Conservation (phyloP, 441 rosid genomes). For the Arabidopsis lyrata region DNA sequence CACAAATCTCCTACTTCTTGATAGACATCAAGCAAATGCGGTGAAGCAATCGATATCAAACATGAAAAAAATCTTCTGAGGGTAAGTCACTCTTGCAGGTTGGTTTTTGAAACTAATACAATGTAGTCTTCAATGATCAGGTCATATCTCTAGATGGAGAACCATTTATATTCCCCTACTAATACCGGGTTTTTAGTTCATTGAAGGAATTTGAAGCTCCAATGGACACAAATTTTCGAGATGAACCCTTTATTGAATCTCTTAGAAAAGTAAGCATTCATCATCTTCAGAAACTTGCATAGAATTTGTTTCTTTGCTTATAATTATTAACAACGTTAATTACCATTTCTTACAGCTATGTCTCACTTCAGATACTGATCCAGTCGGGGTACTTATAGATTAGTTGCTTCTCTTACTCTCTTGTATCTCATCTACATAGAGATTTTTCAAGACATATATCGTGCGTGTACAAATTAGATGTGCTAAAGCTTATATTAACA, state of each 20-base stretch:
- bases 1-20: slow-evolving; percentile 26
- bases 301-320: background rate
- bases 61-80: slow-evolving; percentile 34
- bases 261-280: slow-evolving; percentile 58
- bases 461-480: slow-evolving; percentile 3
- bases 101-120: slow-evolving; percentile 23
- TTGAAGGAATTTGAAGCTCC: slow-evolving; percentile 52
- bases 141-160: background rate
- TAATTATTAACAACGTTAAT: slow-evolving; percentile 10
- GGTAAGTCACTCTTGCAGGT: slow-evolving; percentile 39
- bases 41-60: slow-evolving; percentile 33
- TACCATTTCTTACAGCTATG: slow-evolving; percentile 32
- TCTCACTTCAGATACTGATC: slow-evolving; percentile 39
- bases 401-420: slow-evolving; percentile 42
- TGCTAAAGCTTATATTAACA: background rate
- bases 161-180: background rate
- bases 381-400: slow-evolving; percentile 17
- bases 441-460: slow-evolving; percentile 1
- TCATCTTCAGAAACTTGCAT: background rate
- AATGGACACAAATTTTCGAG: slow-evolving; percentile 34
- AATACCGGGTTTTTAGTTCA: slow-evolving; percentile 36
- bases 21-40: slow-evolving; percentile 37
- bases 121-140: background rate
- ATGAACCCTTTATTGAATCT: slow-evolving; percentile 53
- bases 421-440: slow-evolving; percentile 22